Percentiles rank a stretch among this genome's conserved stretches.
These are phyloP conservation scores for Dalechampia spathulata DNA, from an alignment of 441 rosid genomes.

Conservation along the genomic window DNA sequence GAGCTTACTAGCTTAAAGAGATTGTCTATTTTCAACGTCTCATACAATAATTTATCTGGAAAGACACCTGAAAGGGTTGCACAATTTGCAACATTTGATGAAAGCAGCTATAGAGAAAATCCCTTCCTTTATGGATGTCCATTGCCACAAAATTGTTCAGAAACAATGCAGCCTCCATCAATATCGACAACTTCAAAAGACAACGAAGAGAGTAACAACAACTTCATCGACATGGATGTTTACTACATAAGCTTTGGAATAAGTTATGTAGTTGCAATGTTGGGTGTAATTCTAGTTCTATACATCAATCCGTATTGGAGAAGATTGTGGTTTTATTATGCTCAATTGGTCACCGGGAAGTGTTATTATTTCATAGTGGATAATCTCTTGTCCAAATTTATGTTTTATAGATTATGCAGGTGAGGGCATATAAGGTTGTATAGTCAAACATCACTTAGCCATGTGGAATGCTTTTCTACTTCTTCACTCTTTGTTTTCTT, in stretches of 20 bases:
- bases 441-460: too few species aligned
- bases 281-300: background rate
- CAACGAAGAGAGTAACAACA: too few species aligned
- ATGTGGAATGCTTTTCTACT: too few species aligned
- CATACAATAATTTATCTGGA: slow-evolving; percentile 26
- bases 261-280: background rate
- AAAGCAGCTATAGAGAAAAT: slow-evolving; percentile 20
- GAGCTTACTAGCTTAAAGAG: background rate
- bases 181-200: background rate
- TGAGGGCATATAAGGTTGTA: too few species aligned
- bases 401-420: too few species aligned
- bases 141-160: background rate
- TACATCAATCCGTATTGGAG: slow-evolving; percentile 19
- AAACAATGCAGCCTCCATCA: too few species aligned
- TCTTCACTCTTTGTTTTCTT: too few species aligned
- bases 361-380: background rate
- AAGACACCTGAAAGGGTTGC: background rate
- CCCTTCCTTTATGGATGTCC: slow-evolving; percentile 26
- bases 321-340: slow-evolving; percentile 6
- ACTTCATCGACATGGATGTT: background rate
- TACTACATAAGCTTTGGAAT: slow-evolving; percentile 3
- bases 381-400: too few species aligned
- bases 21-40: slow-evolving; percentile 17
- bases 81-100: slow-evolving; percentile 23
- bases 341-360: background rate